These are phyloP conservation scores for Ichthyophthirius multifiliis DNA, from an alignment of 169 alveolate species.

Conservation along the genomic window DNA sequence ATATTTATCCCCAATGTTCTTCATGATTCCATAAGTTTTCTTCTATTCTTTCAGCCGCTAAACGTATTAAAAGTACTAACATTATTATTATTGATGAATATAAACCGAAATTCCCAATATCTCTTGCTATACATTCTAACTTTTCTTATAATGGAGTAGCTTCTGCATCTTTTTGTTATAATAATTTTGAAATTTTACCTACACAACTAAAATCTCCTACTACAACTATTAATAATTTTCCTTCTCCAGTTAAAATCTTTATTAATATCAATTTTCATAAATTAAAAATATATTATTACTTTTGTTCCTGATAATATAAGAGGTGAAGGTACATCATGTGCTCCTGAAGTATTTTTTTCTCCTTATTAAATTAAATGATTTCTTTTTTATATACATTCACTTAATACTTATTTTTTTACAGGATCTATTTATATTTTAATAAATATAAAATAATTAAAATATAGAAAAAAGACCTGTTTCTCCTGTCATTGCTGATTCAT, in stretches of 20 bases:
- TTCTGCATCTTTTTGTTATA: conserved; percentile 49
- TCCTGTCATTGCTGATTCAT: conserved; percentile 81
- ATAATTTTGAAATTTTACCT: conserved; percentile 65
- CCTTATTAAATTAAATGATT: neutral
- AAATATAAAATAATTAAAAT: neutral
- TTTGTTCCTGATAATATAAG: conserved; percentile 86
- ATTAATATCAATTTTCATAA: neutral
- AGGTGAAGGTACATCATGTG: conserved; percentile 83
- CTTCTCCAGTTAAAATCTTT: conserved; percentile 74
- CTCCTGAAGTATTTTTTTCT: neutral
- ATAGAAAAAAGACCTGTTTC: conserved; percentile 37
- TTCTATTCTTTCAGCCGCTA: conserved; percentile 24
- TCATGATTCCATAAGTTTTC: conserved; percentile 13
- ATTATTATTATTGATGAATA: neutral
- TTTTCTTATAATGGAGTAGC: conserved; percentile 72
- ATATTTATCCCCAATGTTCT: conserved; percentile 27
- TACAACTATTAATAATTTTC: conserved; percentile 78
- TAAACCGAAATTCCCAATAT: conserved; percentile 63
- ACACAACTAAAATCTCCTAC: conserved; percentile 86
- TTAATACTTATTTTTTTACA: conserved; percentile 1
- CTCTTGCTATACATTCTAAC: conserved; percentile 68
- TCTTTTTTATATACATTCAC: conserved; percentile 14
- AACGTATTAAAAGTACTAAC: neutral
- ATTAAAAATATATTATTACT: conserved; percentile 10
- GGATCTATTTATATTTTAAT: conserved; percentile 2